Percentiles rank a stretch among this genome's conserved stretches.
Evolutionary conservation across 169 alveolate genomes (phyloP).

Genomic region (Theileria annulata): DNA sequence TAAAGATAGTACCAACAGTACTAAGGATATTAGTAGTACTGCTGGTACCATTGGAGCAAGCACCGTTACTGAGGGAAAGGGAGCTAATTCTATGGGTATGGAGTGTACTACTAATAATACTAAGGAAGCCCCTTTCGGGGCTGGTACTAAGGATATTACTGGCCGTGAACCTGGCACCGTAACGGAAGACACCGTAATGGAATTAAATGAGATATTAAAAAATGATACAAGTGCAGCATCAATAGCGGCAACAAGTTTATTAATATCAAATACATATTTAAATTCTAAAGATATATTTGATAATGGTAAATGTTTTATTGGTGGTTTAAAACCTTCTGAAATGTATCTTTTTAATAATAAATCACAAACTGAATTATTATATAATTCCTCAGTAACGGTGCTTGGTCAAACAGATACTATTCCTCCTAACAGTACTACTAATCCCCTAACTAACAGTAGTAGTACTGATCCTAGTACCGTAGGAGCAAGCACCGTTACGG

Average conservation of each 20-base stretch:
- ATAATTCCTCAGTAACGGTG: too few species aligned
- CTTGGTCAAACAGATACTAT: too few species aligned
- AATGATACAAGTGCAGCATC: constrained; percentile 62
- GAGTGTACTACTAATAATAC: too few species aligned
- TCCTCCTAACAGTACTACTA: too few species aligned
- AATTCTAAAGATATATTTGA: background rate
- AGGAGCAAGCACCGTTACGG: background rate
- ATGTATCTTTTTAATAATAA: constrained; percentile 25
- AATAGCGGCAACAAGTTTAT: constrained; percentile 61
- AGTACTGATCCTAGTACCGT: too few species aligned
- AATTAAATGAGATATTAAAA: background rate
- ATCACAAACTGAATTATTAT: constrained; percentile 38
- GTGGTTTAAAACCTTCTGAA: constrained; percentile 57
- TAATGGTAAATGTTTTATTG: constrained; percentile 27
- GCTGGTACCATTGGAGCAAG: too few species aligned
- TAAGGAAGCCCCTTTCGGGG: too few species aligned
- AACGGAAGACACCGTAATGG: background rate
- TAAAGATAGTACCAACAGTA: too few species aligned
- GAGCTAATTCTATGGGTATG: too few species aligned
- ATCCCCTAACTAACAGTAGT: background rate
- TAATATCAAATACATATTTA: constrained; percentile 11
- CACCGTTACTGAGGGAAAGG: too few species aligned
- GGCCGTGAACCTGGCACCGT: background rate
- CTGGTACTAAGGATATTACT: too few species aligned
- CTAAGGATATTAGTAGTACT: too few species aligned